Evolutionary conservation across 768 basidiomycete genomes (phyloP).

Genomic region (Xanthoconium purpureum): DNA sequence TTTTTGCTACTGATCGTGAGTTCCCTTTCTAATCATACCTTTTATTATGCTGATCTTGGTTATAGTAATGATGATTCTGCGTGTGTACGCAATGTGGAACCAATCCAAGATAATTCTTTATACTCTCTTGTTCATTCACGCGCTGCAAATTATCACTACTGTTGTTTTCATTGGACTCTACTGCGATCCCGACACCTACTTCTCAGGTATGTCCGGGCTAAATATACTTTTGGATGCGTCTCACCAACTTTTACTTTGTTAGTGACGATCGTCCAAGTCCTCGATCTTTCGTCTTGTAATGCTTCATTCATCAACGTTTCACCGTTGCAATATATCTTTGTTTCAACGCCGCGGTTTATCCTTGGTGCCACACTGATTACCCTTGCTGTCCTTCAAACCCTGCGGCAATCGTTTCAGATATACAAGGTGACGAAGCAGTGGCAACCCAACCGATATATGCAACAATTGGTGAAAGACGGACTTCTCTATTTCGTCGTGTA

Average conservation of each 20-base stretch:
- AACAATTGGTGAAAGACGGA: constrained; percentile 3
- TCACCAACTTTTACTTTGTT: background rate
- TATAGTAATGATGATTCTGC: constrained; percentile 2
- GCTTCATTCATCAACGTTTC: background rate
- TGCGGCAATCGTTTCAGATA: background rate
- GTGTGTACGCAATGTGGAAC: constrained; percentile 3
- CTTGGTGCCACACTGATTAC: background rate
- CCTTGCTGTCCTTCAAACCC: background rate
- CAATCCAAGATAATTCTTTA: background rate
- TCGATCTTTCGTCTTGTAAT: background rate
- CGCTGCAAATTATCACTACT: background rate
- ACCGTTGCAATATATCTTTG: background rate
- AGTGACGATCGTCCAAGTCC: background rate
- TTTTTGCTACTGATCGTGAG: background rate
- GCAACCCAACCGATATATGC: constrained; percentile 8
- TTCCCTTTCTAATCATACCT: background rate
- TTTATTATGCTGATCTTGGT: background rate
- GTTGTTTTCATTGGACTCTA: background rate
- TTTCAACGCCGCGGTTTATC: background rate
- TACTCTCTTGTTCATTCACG: background rate
- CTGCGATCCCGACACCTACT: background rate
- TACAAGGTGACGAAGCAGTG: constrained; percentile 7
- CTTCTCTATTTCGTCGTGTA: constrained; percentile 11
- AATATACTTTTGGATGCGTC: background rate
- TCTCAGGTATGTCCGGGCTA: background rate